Percentiles rank a stretch among this genome's conserved stretches.
These are phyloP conservation scores for Trypethelium eluteriae DNA, from an alignment of 495 filamentous ascomycete genomes.

Conservation along the genomic window DNA sequence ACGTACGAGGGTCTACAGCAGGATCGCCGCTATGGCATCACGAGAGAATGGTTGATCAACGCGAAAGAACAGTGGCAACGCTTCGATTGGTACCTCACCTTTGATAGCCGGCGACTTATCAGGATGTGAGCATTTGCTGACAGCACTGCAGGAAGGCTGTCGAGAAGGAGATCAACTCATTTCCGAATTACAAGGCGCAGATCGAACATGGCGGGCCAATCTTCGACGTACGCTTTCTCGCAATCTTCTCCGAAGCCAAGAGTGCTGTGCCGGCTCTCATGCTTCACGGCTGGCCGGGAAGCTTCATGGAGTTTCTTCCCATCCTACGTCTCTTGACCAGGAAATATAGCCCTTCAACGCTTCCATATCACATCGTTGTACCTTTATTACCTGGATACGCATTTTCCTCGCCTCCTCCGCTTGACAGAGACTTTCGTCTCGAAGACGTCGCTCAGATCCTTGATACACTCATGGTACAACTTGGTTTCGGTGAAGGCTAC, in stretches of 20 bases:
- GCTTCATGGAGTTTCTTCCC: conserved; percentile 50
- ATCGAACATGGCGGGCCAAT: conserved; percentile 39
- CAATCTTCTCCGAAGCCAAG: conserved; percentile 49
- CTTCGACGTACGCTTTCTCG: conserved; percentile 55
- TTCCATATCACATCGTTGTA: conserved; percentile 60
- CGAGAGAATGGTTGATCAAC: conserved; percentile 47
- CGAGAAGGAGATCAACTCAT: conserved; percentile 53
- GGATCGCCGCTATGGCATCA: conserved; percentile 47
- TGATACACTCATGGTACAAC: conserved; percentile 50
- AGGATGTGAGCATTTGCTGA: conserved; percentile 1
- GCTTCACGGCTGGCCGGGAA: conserved; percentile 57
- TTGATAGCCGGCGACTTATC: not conserved
- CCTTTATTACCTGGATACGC: conserved; percentile 58
- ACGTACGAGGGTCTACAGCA: conserved; percentile 46
- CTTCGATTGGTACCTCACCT: conserved; percentile 39
- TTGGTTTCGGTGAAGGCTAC: conserved; percentile 55
- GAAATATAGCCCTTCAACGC: conserved; percentile 46
- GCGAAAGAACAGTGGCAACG: conserved; percentile 48
- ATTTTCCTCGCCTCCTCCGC: conserved; percentile 47
- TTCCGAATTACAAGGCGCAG: conserved; percentile 52
- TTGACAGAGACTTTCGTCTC: conserved; percentile 43
- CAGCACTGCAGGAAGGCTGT: conserved; percentile 37
- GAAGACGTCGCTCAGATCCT: conserved; percentile 43
- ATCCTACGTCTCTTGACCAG: conserved; percentile 40
- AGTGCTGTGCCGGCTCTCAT: conserved; percentile 56